Conservation (phyloP, 192 early-diverging fungal genomes). For the Phycomyces nitens region DNA sequence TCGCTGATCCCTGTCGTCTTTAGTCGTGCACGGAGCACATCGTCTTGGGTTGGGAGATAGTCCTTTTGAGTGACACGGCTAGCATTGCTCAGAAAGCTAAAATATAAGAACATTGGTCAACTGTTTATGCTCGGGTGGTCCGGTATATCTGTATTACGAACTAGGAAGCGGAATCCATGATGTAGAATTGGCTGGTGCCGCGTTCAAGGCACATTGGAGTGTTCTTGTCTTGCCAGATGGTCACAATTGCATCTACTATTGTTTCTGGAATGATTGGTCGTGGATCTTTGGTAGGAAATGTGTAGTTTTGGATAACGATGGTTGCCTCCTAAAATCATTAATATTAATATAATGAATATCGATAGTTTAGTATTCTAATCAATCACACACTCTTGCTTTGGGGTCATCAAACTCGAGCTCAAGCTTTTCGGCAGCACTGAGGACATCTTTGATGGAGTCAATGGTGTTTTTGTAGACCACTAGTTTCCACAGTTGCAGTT, state of each 20-base stretch:
- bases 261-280: conserved; percentile 56
- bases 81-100: conserved; percentile 87
- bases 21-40: conserved; percentile 92
- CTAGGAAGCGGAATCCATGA: conserved; percentile 93
- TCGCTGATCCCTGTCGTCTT: conserved; percentile 98
- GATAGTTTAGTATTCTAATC: conserved; percentile 11
- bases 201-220: conserved; percentile 62
- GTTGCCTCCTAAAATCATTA: conserved; percentile 15
- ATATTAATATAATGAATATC: conserved; percentile 4
- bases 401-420: conserved; percentile 44
- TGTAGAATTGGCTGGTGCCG: conserved; percentile 75
- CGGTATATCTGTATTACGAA: conserved; percentile 33
- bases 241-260: conserved; percentile 66
- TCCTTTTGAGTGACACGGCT: conserved; percentile 77
- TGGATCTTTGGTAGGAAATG: conserved; percentile 46
- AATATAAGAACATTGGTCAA: neutral
- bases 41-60: conserved; percentile 90
- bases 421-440: conserved; percentile 54
- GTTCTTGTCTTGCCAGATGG: conserved; percentile 68
- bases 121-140: neutral
- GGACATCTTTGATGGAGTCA: conserved; percentile 76
- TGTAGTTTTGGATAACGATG: conserved; percentile 41
- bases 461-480: conserved; percentile 85
- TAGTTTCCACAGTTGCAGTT: conserved; percentile 67
- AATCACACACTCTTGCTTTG: conserved; percentile 39